These are phyloP conservation scores for Stachybotrys chlorohalonatus DNA, from an alignment of 2,329 filamentous ascomycete genomes.

Conservation along the genomic window DNA sequence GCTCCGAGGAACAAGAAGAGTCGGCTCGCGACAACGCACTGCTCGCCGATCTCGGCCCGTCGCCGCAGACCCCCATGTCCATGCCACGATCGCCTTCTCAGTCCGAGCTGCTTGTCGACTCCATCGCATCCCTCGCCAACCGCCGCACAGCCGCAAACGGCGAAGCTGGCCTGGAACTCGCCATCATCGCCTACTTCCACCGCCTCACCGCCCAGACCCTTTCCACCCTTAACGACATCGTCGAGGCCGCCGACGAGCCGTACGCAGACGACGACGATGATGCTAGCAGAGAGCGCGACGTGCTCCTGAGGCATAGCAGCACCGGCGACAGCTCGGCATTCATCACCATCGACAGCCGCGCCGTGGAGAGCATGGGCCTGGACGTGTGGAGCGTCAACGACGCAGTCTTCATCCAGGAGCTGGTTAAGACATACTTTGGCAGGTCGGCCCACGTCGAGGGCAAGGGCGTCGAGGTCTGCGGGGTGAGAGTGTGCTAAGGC, in stretches of 20 bases:
- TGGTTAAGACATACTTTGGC: slow-evolving; percentile 57
- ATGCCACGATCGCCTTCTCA: slow-evolving; percentile 19
- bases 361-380: slow-evolving; percentile 63
- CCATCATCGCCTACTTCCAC: slow-evolving; percentile 75
- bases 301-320: slow-evolving; percentile 13
- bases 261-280: slow-evolving; percentile 25
- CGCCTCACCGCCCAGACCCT: slow-evolving; percentile 61
- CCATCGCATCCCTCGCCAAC: slow-evolving; percentile 33
- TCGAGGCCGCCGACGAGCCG: slow-evolving; percentile 38
- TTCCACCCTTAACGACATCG: slow-evolving; percentile 50
- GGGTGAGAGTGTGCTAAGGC: slow-evolving; percentile 55
- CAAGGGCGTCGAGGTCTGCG: slow-evolving; percentile 66
- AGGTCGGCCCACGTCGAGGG: slow-evolving; percentile 54
- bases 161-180: slow-evolving; percentile 51
- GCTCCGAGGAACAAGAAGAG: slow-evolving; percentile 52
- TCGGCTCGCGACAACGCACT: slow-evolving; percentile 44
- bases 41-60: slow-evolving; percentile 40
- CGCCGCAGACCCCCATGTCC: slow-evolving; percentile 19
- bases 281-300: slow-evolving; percentile 21
- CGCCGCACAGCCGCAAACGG: slow-evolving; percentile 25
- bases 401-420: slow-evolving; percentile 56
- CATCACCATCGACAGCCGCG: slow-evolving; percentile 52
- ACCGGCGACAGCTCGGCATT: slow-evolving; percentile 25
- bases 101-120: slow-evolving; percentile 28
- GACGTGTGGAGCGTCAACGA: slow-evolving; percentile 69